A percentile compares a stretch with the other conserved stretches of the same genome.
phyloP scores from a whole-genome alignment of 345 rosid genomes.

The Eutrema yunnanense region DNA sequence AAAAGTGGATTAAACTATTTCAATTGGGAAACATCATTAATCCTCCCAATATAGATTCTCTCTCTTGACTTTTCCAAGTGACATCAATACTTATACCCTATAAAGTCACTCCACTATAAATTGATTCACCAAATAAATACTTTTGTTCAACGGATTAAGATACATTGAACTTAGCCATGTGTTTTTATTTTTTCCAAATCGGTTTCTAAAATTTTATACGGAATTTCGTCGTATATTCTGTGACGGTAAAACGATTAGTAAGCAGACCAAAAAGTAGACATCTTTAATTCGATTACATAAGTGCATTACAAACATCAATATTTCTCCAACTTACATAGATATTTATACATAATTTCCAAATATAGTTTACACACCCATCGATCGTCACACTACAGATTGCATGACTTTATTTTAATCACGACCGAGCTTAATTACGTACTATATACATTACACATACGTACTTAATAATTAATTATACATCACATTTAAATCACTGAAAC shows the following conservation, averaged over 20 bases:
- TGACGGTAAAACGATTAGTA: not conserved
- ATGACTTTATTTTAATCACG: conserved; percentile 23
- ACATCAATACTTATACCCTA: not conserved
- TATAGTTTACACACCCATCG: conserved; percentile 10
- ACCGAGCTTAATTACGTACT: conserved; percentile 13
- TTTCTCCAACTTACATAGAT: not conserved
- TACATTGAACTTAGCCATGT: conserved; percentile 30
- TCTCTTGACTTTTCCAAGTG: conserved; percentile 13
- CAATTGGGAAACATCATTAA: conserved; percentile 26
- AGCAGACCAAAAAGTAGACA: not conserved
- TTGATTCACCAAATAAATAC: not conserved
- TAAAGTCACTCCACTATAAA: conserved; percentile 23
- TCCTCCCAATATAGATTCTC: conserved; percentile 8
- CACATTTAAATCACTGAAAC: not conserved
- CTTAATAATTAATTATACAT: not conserved
- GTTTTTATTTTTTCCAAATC: not conserved
- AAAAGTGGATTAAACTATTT: conserved; percentile 23
- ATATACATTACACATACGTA: conserved; percentile 10
- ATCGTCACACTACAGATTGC: conserved; percentile 7
- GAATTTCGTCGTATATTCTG: not conserved
- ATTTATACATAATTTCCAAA: conserved; percentile 1
- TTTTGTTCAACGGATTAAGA: not conserved
- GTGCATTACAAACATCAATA: not conserved
- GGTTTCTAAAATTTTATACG: not conserved
- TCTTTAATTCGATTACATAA: not conserved